Conservation (phyloP, 306 rosid genomes). For the Biancaea sappan region DNA sequence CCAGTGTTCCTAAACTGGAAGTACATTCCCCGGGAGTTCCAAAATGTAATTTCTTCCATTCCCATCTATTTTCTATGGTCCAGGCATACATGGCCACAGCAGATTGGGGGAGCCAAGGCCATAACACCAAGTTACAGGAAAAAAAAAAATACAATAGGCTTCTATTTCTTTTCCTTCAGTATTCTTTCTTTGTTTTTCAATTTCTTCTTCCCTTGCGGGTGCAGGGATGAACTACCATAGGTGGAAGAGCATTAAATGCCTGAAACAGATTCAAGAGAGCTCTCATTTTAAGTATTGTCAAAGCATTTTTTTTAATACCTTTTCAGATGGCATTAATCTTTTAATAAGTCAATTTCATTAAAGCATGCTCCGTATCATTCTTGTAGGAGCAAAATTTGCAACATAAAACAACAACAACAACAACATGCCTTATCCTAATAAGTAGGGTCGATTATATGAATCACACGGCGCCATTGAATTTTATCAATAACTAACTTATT, state of each 20-base stretch:
- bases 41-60: neutral
- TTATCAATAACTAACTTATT: too few relatives aligned
- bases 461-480: too few relatives aligned
- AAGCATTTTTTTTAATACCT: neutral
- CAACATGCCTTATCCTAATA: too few relatives aligned
- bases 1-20: neutral
- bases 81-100: neutral
- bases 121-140: neutral
- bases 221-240: neutral
- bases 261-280: neutral
- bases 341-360: neutral
- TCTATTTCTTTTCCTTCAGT: neutral
- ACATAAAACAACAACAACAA: slow-evolving; percentile 13
- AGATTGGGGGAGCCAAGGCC: neutral
- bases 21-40: neutral
- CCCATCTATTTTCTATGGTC: neutral
- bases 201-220: slow-evolving; percentile 2
- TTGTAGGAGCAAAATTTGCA: neutral
- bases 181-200: neutral
- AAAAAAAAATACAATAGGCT: neutral
- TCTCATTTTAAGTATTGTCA: slow-evolving; percentile 27
- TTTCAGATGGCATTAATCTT: neutral
- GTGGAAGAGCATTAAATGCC: neutral
- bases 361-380: neutral
- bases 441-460: too few relatives aligned